Percentiles rank a stretch among this genome's conserved stretches.
Evolutionary conservation across 306 rosid species (phyloP).

Genomic region (Trifolium fragiferum): DNA sequence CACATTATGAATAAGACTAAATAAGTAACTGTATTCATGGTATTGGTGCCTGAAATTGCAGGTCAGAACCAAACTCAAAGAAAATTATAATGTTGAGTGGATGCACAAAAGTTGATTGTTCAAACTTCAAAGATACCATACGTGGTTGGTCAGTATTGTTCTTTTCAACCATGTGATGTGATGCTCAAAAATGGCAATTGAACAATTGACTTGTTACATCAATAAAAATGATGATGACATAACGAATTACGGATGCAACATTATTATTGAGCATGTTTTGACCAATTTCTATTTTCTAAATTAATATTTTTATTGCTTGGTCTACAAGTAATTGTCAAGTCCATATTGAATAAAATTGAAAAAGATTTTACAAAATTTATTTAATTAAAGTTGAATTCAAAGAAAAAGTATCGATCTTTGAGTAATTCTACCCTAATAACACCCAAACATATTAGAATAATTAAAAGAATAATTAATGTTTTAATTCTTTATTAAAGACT

Average conservation of each 20-base stretch:
- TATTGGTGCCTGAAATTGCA: not conserved
- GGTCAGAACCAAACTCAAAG: not conserved
- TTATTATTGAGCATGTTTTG: not conserved
- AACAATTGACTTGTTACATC: too few relatives aligned
- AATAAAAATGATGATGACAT: not conserved
- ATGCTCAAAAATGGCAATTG: not conserved
- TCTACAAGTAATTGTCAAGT: not conserved
- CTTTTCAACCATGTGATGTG: too few relatives aligned
- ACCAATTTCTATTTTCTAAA: not conserved
- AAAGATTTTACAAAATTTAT: too few relatives aligned
- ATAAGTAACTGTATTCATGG: too few relatives aligned
- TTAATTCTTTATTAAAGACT: not conserved
- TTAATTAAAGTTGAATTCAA: too few relatives aligned
- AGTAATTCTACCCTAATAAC: not conserved
- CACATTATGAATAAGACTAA: too few relatives aligned
- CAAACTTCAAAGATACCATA: not conserved
- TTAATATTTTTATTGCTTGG: not conserved
- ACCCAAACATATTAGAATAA: too few relatives aligned
- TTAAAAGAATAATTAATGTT: too few relatives aligned
- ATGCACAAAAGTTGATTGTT: not conserved
- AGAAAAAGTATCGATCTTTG: not conserved
- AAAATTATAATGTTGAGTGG: not conserved
- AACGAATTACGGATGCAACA: not conserved
- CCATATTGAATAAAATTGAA: not conserved
- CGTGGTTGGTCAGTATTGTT: not conserved